Percentiles rank a stretch among this genome's conserved stretches.
phyloP scores from a whole-genome alignment of 495 filamentous ascomycete genomes.

The Glarea lozoyensis region DNA sequence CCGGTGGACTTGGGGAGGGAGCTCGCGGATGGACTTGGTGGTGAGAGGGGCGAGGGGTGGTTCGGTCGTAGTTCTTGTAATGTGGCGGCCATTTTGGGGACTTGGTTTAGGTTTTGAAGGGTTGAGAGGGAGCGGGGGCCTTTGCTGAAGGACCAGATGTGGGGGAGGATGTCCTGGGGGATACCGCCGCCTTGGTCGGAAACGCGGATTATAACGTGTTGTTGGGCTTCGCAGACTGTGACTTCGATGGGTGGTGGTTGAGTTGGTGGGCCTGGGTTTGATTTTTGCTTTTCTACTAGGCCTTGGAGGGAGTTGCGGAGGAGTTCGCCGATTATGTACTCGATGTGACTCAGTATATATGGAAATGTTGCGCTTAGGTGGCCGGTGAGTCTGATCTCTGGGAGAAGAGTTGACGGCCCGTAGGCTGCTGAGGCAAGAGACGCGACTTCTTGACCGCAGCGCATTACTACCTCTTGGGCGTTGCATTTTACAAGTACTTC shows the following conservation, averaged over 20 bases:
- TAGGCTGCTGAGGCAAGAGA: slow-evolving; percentile 64
- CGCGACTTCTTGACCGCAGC: slow-evolving; percentile 64
- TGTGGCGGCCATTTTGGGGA: slow-evolving; percentile 90
- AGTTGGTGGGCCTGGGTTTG: slow-evolving; percentile 19
- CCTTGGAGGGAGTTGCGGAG: slow-evolving; percentile 93
- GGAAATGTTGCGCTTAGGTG: slow-evolving; percentile 88
- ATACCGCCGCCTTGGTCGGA: slow-evolving; percentile 95
- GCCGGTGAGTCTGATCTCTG: slow-evolving; percentile 76
- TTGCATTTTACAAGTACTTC: slow-evolving; percentile 94
- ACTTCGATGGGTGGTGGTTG: slow-evolving; percentile 78
- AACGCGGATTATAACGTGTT: slow-evolving; percentile 94
- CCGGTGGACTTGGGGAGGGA: not conserved
- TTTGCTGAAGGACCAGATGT: slow-evolving; percentile 95
- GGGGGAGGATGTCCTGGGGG: slow-evolving; percentile 71
- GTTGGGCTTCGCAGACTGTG: slow-evolving; percentile 84
- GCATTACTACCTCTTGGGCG: slow-evolving; percentile 78
- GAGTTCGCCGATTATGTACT: slow-evolving; percentile 95
- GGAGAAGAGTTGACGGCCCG: slow-evolving; percentile 57
- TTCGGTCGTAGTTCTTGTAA: slow-evolving; percentile 74
- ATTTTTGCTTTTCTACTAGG: slow-evolving; percentile 59
- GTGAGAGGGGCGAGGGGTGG: no score
- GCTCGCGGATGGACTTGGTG: no score
- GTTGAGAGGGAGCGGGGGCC: slow-evolving; percentile 64
- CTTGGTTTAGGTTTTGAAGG: slow-evolving; percentile 72
- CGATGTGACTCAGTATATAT: slow-evolving; percentile 89